Evolutionary conservation across 75 land plant species (phyloP), one percentile per base, ranked within the genome.

Genomic region (Selaginella moellendorffii): DNA sequence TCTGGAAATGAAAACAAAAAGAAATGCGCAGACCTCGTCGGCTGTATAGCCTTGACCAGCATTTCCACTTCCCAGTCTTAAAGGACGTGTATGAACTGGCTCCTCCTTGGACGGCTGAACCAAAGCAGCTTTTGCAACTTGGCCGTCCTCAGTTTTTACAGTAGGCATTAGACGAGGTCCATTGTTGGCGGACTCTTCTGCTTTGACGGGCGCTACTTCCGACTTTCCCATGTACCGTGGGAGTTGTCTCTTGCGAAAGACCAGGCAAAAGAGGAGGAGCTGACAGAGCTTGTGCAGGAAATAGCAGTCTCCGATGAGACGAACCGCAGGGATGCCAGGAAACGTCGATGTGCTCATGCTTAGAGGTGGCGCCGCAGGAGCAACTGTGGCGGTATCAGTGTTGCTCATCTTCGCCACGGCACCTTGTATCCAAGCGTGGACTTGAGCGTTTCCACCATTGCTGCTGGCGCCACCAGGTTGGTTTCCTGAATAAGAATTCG

Each of bases 391-490:
- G 17, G 84, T 81, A 68, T 85, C 95, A 54, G 77, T 71, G 70
- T 77, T 77, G 68, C 83, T 93, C 42, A 89, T 90, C 76, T 93
- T 93, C 27, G 98, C 98, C 66, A 93, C 81, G 29, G 98, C 98
- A 64, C 98, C 96, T 70, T 93, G 98, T 29, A 93, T 85, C 98
- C 98, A 93, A 63, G 86, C 90, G 69, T 83, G 87, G 78, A 93
- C 92, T 66, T 86, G 87, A 23, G 83, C 72, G 54, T 79, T 83
- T 36, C 98, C 96, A 54, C 81, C 75, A 53, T 80, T 66, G 66
- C n/a, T n/a, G n/a, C 64, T 80, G 63, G 81, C 25, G 14, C 80
- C 30, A 26, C 81, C 81, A 71, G 69, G 75, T 60, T 80, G 82
- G 71, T 64, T 63, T 30, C 78, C 96, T 77, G 46, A n/a, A n/a